Conservation (phyloP, 2,329 filamentous ascomycete species). For the Fusarium dlaminii region DNA sequence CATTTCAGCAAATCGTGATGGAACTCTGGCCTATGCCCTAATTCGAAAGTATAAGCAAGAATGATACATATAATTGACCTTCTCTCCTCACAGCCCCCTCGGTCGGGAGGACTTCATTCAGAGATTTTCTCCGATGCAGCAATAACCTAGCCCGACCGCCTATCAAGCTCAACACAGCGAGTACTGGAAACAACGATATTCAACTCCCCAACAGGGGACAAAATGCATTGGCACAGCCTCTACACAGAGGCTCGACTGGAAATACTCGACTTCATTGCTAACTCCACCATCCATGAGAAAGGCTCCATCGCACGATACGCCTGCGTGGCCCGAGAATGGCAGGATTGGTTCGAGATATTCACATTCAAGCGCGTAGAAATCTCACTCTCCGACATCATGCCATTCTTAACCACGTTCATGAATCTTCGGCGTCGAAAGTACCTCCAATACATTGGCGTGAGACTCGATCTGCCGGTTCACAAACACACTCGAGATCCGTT, state of each 20-base stretch:
- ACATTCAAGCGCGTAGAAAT: not conserved
- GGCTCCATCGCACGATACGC: not conserved
- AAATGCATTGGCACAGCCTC: not conserved
- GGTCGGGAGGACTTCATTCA: too few species aligned
- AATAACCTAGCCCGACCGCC: too few species aligned
- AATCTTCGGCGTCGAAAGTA: not conserved
- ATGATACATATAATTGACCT: rapidly evolving
- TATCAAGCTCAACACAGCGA: too few species aligned
- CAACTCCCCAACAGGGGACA: rapidly evolving
- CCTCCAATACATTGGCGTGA: not conserved
- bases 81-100: rapidly evolving
- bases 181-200: rapidly evolving
- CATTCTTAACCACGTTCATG: not conserved
- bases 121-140: not conserved
- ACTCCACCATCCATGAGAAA: not conserved
- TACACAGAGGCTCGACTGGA: not conserved
- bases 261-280: not conserved
- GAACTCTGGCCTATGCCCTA: not conserved
- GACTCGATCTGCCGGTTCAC: not conserved
- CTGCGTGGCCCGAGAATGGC: not conserved
- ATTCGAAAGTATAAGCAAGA: not conserved
- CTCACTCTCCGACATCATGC: not conserved
- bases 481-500: not conserved
- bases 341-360: not conserved
- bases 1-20: not conserved